Evolutionary conservation across 768 basidiomycete genomes (phyloP), one percentile per base, ranked within the genome.

Genomic region (Collybia nuda): DNA sequence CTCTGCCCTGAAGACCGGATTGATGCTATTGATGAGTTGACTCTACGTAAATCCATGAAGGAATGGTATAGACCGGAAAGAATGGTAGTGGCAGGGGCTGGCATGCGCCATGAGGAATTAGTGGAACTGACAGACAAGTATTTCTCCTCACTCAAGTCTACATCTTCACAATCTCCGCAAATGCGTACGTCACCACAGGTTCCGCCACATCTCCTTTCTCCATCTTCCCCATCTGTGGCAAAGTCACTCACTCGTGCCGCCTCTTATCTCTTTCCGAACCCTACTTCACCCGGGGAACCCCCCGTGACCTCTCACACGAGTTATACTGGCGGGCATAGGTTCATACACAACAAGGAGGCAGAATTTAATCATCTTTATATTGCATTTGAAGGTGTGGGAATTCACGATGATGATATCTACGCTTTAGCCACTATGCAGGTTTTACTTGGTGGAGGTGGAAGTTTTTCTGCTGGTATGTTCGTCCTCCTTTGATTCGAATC

Each of bases 291-390:
- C 6, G 56, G 57, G 11, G 50, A 62, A 15, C 56, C 59, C 42
- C 44, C 55, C 53, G 54, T 65, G 56, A 58, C 53, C 6, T 71
- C 81, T 15, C 71, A 70, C 0, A 74, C 81, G 6, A 76, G 79
- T 5, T 98, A 98, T 68, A 90, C 86, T 1, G 96, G 96, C 38
- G 96, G 96, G 5, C 79, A 90, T 54, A 75, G 73, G 28, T 91
- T 85, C 66, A 78, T 93, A 32, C 72, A 72, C 47, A 82, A 85
- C 50, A 61, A 73, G 2, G 60, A 70, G 3, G 70, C 83, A 42
- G 90, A 97, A 58, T 92, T 98, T 65, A 86, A 93, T 56, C 97
- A 98, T 67, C 77, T 98, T 46, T 97, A 97, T 66, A 76, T 99
- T 49, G 93, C 81, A 0, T 99, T 87, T 61, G 95, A 98, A 66